Evolutionary conservation across 768 basidiomycete genomes (phyloP).

Genomic region (Cystofilobasidium capitatum): DNA sequence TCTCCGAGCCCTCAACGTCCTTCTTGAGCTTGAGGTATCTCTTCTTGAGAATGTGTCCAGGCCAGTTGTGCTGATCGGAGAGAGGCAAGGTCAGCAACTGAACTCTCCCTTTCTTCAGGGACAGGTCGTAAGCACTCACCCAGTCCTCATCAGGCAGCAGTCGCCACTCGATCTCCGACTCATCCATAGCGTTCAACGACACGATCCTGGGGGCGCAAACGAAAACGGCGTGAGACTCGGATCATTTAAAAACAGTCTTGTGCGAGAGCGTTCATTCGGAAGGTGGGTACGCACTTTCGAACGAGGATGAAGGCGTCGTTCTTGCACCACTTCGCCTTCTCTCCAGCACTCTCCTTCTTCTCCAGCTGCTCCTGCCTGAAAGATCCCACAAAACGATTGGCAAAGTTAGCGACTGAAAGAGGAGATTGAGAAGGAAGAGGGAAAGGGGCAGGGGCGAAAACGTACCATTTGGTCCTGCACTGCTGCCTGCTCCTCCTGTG

Average conservation of each 20-base stretch:
- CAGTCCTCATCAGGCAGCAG: conserved; percentile 60
- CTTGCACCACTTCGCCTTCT: conserved; percentile 61
- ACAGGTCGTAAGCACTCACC: conserved; percentile 34
- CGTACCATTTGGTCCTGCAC: conserved; percentile 76
- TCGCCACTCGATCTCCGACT: conserved; percentile 80
- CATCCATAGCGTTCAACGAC: conserved; percentile 62
- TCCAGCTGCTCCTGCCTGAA: conserved; percentile 51
- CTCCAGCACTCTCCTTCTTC: conserved; percentile 42
- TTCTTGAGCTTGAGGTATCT: conserved; percentile 10
- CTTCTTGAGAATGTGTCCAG: conserved; percentile 14
- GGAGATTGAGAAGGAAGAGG: not conserved
- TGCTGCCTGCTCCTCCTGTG: conserved; percentile 66
- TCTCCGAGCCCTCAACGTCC: not conserved
- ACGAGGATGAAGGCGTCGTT: conserved; percentile 71
- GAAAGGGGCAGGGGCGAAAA: not conserved
- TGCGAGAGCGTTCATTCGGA: not conserved
- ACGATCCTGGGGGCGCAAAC: conserved; percentile 49
- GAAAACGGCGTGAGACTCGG: not conserved
- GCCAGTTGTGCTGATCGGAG: not conserved
- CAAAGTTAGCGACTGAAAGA: not conserved
- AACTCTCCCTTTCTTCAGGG: not conserved
- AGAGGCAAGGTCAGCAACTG: not conserved
- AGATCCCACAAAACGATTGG: conserved; percentile 39
- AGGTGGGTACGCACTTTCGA: conserved; percentile 55
- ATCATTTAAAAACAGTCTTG: not conserved